Base-by-base conservation (phyloP, 148 eudicot species). In the Suaeda aralocaspica region DNA sequence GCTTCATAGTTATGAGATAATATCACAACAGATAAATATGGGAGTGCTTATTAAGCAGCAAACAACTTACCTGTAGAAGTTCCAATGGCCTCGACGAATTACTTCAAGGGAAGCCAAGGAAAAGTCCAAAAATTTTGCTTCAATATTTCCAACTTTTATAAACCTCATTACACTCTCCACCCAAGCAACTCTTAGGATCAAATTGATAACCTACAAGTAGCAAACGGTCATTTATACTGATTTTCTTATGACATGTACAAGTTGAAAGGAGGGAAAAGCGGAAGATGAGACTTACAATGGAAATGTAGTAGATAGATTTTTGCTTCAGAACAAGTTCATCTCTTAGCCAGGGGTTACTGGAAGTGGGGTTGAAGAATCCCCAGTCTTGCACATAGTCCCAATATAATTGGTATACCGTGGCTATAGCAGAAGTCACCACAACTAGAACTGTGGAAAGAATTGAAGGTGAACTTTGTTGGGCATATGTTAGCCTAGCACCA, bases 351-450 rank as follows among this genome's bases (percentile, higher is more conserved):
- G 76, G 91, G 64, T 94, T 94, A 49, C 76, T 82, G 21, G 99
- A 91, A 39, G 45, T 82, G 2, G 80, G 82, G 70, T 89, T 78
- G 59, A 94, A 74, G 39, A 94, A 76, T 33, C 97, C 97, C 99
- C 99, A 94, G 57, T 94, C 99, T 77, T 82, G 86, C 15, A 94
- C 99, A 71, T 87, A 94, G 79, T 94, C 99, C 98, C 99, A 94
- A 67, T 94, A 94, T 65, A 94, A 59, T 61, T 94, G 99, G 72
- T 94, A 94, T 24, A 89, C 55, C 29, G 99, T 94, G 18, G 99
- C 99, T 12, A 77, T 76, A 0, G 79, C 70, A 59, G 99, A 94
- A 30, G 99, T 94, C 55, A 84, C 70, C 68, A 94, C 66, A 0
- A 85, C 96, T n/a, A 89, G 74, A 24, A 81, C 66, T 76, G 92